phyloP scores from a whole-genome alignment of 1,139 yeast genomes.

The Entelexis paramagnoliae region DNA sequence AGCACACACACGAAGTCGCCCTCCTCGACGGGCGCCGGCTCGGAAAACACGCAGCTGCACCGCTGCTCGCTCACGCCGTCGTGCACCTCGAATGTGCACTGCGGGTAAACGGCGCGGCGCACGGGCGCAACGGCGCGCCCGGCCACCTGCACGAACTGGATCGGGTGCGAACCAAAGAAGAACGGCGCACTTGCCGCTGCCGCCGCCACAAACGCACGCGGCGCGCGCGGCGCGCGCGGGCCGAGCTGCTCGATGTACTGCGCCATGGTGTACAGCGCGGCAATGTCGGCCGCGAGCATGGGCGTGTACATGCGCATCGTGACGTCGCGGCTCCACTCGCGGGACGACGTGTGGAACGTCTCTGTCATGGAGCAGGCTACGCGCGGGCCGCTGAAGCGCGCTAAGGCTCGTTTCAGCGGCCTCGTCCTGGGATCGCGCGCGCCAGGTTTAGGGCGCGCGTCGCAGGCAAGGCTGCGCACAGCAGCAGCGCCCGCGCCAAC shows the following conservation, averaged over 20 bases:
- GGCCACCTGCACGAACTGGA: conserved; percentile 12
- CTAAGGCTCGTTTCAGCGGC: too few relatives aligned
- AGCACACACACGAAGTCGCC: conserved; percentile 10
- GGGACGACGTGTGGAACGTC: neutral
- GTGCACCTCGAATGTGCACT: neutral
- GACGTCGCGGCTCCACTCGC: conserved; percentile 4
- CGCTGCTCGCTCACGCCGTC: conserved; percentile 3
- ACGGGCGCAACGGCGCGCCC: conserved; percentile 10
- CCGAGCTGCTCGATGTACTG: conserved; percentile 1
- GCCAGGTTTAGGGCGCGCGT: neutral
- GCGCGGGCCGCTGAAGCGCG: too few relatives aligned
- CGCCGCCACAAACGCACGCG: too few relatives aligned
- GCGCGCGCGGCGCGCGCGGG: neutral
- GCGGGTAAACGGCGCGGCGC: neutral
- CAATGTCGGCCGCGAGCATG: neutral
- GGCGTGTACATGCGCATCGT: conserved; percentile 8
- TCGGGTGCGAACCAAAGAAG: conserved; percentile 20
- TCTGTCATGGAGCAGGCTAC: neutral
- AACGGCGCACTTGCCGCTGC: too few relatives aligned
- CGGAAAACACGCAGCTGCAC: neutral
- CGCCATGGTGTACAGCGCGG: neutral
- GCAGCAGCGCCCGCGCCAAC: too few relatives aligned
- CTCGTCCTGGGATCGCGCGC: too few relatives aligned
- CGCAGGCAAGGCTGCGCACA: too few relatives aligned
- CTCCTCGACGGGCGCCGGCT: neutral